Evolutionary conservation across 768 basidiomycete genomes (phyloP), one percentile per base, ranked within the genome.

Genomic region (Trametes punicea): DNA sequence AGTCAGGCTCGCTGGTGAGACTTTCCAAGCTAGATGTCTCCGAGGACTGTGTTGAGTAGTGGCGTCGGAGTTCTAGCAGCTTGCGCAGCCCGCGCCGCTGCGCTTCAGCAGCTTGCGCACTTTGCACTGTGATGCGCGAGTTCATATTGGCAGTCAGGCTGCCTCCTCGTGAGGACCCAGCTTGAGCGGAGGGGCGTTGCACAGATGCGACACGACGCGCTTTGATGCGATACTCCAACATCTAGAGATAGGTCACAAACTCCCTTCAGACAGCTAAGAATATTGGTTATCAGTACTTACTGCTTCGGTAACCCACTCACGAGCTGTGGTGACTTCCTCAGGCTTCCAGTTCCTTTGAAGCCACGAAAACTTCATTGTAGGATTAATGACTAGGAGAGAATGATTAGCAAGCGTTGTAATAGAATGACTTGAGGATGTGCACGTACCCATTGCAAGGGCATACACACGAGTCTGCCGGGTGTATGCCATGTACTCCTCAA

Each of bases 371-470:
- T 58, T 58, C 26, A 50, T 13, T 11, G 30, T 21, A 8, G 57
- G 57, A 25, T 58, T 58, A 18, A 58, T 25, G 7, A 53, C 57
- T 58, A 25, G 21, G 9, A 23, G 8, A 16, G 20, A 23, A 45
- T 31, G 2, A 8, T 7, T n/a, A 18, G 13, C 16, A 38, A 23
- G 25, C 40, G 18, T 41, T 10, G 18, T 5, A 31, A 6, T 20
- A 5, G 9, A 41, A 20, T 16, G 8, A 21, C 18, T 5, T 18
- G 39, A 20, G 20, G 20, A 20, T 6, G 21, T 18, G 16, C 5
- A 33, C 56, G 8, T 49, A 61, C 60, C 27, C 42, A 56, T 61
- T 2, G 60, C 60, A 9, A 57, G 40, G 1, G 50, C 42, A 23
- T 56, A 61, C 27, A 61, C 46, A n/a, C 23, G 36, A 1, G 29